Base-by-base conservation (phyloP, 2,329 filamentous ascomycete species). In the Phyllosticta ampelicida region DNA sequence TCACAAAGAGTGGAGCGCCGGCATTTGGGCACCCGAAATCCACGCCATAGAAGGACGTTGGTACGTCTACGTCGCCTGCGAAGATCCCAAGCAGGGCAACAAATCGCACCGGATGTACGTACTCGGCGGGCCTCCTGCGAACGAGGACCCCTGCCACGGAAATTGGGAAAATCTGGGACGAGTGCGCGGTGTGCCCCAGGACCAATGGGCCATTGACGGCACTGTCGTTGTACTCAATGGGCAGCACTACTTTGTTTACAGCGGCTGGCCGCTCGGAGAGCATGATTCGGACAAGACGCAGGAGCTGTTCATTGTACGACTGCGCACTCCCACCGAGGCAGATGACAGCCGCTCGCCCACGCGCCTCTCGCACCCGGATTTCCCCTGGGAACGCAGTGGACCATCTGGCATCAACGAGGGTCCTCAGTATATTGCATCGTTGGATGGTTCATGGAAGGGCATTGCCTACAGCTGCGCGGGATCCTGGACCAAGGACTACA, bases 11-110 rank as follows among this genome's bases (percentile, higher is more conserved):
- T 76, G 74, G 70, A 74, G 71, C 8, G 74, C 68, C 48, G 74
- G 73, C 61, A 69, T 82, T 29, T 82, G 80, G 80, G 80, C 80
- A 0, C 80, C 80, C 0, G 80, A 82, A 68, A 71, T 82, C 0
- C 80, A 82, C 64, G 67, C 67, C 53, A 70, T 82, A 23, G 67
- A 74, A 44, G 76, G 75, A 0, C 72, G 73, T 20, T 82, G 80
- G 80, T 82, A 80, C 65, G 71, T 81, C 60, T 81, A 81, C 66
- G 77, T 72, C 65, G 76, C 69, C 2, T 73, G 70, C 16, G 72
- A 70, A 19, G 65, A 77, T 61, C 72, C 71, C 0, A 60, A 64
- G 48, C 63, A 72, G n/a, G 75, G 75, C 55, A 77, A 78, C 65
- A 67, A 66, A 18, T 70, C 69, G 0, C 75, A 77, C 63, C 66